phyloP scores from a whole-genome alignment of 2,329 filamentous ascomycete species.

The Neurospora sp. region DNA sequence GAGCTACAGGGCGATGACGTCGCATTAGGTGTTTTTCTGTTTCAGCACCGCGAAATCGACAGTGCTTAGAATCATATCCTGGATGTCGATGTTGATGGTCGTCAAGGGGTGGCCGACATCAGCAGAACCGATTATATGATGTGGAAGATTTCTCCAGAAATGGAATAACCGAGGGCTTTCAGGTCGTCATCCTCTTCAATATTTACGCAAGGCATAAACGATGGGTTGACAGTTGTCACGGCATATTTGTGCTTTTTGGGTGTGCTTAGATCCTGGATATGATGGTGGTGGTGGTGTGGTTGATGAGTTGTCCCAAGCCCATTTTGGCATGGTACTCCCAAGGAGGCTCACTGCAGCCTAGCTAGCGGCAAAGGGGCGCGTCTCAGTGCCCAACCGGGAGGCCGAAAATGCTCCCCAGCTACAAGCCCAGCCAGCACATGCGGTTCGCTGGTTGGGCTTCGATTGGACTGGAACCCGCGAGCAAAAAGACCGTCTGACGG shows the following conservation, averaged over 20 bases:
- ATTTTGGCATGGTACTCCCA: conserved; percentile 6
- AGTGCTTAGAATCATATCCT: background rate
- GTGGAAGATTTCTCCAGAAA: background rate
- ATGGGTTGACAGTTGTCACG: conserved; percentile 13
- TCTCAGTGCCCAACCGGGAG: conserved; percentile 40
- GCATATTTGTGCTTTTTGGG: conserved; percentile 4
- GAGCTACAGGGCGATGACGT: background rate
- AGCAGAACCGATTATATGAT: background rate
- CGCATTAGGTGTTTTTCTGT: background rate
- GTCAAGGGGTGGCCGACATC: background rate
- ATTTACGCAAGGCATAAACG: background rate
- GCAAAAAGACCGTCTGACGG: background rate
- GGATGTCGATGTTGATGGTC: background rate
- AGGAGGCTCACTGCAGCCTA: conserved; percentile 23
- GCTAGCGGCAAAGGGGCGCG: conserved; percentile 31
- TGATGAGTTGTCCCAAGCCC: conserved; percentile 40
- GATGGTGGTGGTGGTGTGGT: conserved; percentile 23
- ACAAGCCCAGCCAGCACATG: background rate
- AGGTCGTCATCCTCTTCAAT: background rate
- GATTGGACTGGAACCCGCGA: conserved; percentile 21
- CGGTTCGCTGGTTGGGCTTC: conserved; percentile 26
- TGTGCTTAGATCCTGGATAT: background rate
- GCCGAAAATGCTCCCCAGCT: conserved; percentile 13
- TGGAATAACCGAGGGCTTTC: background rate
- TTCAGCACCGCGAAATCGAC: background rate